Percentiles rank a stretch among this genome's conserved stretches.
These are phyloP conservation scores for Trichoderma reesei DNA, from an alignment of 495 filamentous ascomycete genomes.

Conservation along the genomic window DNA sequence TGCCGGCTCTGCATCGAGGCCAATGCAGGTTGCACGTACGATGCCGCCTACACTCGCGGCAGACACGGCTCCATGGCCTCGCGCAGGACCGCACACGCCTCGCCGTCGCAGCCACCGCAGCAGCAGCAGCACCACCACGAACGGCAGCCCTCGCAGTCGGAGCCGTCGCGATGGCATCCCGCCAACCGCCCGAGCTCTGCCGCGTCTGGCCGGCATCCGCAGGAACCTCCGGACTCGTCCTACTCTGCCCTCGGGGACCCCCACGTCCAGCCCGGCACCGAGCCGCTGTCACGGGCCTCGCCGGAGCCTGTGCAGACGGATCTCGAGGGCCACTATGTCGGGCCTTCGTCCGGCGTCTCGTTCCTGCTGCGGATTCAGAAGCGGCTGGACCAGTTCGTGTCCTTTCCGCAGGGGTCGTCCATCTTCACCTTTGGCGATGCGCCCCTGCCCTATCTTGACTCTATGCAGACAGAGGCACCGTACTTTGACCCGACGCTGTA, in stretches of 20 bases:
- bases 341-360: constrained; percentile 21
- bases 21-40: constrained; percentile 16
- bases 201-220: not conserved
- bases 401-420: constrained; percentile 17
- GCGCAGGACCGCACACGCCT: not conserved
- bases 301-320: constrained; percentile 32
- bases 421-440: constrained; percentile 25
- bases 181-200: not conserved
- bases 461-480: constrained; percentile 9
- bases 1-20: constrained; percentile 18
- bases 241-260: not conserved
- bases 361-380: constrained; percentile 22
- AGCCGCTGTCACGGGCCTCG: constrained; percentile 27
- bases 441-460: constrained; percentile 19
- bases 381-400: constrained; percentile 15
- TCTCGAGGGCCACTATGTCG: constrained; percentile 31
- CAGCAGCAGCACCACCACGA: not conserved
- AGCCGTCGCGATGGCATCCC: constrained; percentile 2
- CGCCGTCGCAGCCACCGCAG: not conserved
- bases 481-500: constrained; percentile 17
- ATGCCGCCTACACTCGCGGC: constrained; percentile 19
- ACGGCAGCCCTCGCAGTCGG: not conserved
- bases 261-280: not conserved
- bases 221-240: constrained; percentile 1
- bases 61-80: constrained; percentile 9